Evolutionary conservation across 139 green algal species (phyloP).

Genomic region (Chlorella sp.): DNA sequence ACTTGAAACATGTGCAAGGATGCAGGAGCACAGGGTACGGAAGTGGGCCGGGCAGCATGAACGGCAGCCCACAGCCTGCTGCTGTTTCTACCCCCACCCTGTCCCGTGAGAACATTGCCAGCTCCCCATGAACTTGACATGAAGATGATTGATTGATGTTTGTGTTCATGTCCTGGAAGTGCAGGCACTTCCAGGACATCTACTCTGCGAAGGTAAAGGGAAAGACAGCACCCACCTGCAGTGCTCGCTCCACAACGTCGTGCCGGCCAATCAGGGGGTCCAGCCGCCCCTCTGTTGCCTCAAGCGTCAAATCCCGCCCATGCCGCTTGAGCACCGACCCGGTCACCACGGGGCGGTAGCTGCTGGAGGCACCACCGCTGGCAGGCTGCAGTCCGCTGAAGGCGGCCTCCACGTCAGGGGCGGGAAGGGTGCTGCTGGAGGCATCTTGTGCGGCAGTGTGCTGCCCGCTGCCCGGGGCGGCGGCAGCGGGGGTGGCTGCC

Average conservation of each 20-base stretch:
- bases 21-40: not conserved
- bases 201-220: no score
- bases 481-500: not conserved
- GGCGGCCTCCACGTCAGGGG: not conserved
- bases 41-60: no score
- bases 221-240: conserved; percentile 50
- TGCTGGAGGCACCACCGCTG: not conserved
- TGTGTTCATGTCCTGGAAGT: no score
- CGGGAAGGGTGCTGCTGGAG: not conserved
- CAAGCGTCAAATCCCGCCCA: conserved; percentile 73
- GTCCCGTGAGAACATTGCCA: no score
- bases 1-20: no score
- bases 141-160: no score
- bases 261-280: conserved; percentile 76
- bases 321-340: conserved; percentile 59
- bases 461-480: not conserved
- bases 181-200: no score
- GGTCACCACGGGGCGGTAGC: not conserved
- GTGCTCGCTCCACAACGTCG: conserved; percentile 60
- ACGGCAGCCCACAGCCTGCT: no score
- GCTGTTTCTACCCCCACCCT: no score
- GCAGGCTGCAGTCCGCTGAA: not conserved
- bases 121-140: no score
- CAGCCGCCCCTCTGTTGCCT: conserved; percentile 66
- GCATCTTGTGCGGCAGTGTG: not conserved